Conservation (phyloP, 352 stramenopile species). For the Blastocystis sp. region DNA sequence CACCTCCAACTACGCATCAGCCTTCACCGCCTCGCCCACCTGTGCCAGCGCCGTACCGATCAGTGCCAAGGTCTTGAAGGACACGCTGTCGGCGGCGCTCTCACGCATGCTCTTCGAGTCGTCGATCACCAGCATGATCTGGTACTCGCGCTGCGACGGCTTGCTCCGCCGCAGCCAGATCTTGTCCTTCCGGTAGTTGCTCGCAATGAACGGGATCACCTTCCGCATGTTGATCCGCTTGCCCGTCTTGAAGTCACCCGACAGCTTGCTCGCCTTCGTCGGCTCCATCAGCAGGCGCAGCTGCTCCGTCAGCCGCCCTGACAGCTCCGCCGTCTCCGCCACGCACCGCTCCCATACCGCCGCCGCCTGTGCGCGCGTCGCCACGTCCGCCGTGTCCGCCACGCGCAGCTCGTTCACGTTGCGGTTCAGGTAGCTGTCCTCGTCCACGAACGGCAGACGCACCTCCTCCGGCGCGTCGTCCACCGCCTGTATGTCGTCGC, state of each 20-base stretch:
- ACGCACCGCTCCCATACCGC: slow-evolving; percentile 44
- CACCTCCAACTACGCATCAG: slow-evolving; percentile 71
- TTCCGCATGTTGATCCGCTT: slow-evolving; percentile 99
- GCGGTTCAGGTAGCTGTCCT: slow-evolving; percentile 66
- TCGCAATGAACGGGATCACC: slow-evolving; percentile 99
- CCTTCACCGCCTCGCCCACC: slow-evolving; percentile 76
- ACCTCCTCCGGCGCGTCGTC: neutral
- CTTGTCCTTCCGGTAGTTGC: slow-evolving; percentile 98
- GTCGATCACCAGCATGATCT: slow-evolving; percentile 97
- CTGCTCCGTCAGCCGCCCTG: slow-evolving; percentile 93
- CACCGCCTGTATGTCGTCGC: neutral
- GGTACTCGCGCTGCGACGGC: slow-evolving; percentile 94
- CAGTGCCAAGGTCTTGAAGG: slow-evolving; percentile 89
- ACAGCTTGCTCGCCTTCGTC: slow-evolving; percentile 90
- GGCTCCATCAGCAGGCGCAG: slow-evolving; percentile 95
- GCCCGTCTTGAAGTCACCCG: slow-evolving; percentile 95
- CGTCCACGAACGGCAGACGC: slow-evolving; percentile 43
- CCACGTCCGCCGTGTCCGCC: neutral
- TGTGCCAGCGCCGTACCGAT: slow-evolving; percentile 94
- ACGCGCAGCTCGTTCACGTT: slow-evolving; percentile 15
- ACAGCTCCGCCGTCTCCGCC: slow-evolving; percentile 84
- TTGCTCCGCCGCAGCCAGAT: slow-evolving; percentile 98
- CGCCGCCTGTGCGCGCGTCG: neutral
- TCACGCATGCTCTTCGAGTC: slow-evolving; percentile 98
- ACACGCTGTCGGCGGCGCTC: slow-evolving; percentile 88